Percentiles rank a stretch among this genome's conserved stretches.
phyloP scores from a whole-genome alignment of 2,329 filamentous ascomycete genomes.

The Cladorrhinum sp. region DNA sequence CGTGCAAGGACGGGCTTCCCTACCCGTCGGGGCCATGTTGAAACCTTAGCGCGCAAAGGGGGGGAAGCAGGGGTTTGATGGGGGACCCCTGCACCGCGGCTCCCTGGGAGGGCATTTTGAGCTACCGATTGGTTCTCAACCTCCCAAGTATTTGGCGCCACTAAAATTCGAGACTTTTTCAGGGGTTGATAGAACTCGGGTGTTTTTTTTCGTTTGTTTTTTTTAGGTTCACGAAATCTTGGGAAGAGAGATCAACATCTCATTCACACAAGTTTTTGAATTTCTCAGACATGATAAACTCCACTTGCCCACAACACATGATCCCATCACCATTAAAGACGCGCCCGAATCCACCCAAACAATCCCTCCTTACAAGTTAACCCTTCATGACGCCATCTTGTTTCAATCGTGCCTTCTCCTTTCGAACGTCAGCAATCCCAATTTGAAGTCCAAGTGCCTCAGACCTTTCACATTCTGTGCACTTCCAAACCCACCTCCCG shows the following conservation, averaged over 20 bases:
- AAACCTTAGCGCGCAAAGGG: conserved; percentile 26
- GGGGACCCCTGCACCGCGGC: conserved; percentile 17
- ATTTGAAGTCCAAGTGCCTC: background rate
- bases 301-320: too few species aligned
- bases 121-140: conserved; percentile 19
- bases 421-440: background rate
- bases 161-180: background rate
- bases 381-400: background rate
- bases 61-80: conserved; percentile 7
- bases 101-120: background rate
- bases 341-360: too few species aligned
- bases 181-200: background rate
- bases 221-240: background rate
- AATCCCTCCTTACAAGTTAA: too few species aligned
- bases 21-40: conserved; percentile 21
- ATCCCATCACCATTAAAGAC: background rate
- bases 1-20: conserved; percentile 3
- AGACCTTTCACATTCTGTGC: background rate
- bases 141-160: background rate
- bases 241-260: too few species aligned
- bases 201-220: background rate
- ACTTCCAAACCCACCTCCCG: background rate
- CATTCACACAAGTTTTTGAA: too few species aligned
- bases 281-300: too few species aligned
- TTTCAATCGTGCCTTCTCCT: background rate